Evolutionary conservation across 805 yeast species (phyloP), one percentile per base, ranked within the genome.

Genomic region (Scheffersomyces stipitis): DNA sequence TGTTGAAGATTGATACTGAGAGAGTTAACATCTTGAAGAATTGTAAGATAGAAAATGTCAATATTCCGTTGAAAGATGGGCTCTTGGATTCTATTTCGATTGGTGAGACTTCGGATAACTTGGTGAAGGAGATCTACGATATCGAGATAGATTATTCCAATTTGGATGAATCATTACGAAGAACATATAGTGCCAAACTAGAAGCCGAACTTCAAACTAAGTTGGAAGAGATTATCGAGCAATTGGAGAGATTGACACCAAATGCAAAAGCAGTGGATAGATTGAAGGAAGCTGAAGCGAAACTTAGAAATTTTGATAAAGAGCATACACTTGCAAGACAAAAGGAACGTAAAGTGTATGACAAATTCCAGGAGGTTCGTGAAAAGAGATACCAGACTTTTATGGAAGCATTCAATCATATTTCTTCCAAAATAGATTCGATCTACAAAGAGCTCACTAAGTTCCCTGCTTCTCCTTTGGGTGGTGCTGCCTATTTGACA

Each of bases 401-500:
- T 59, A 80, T 76, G 61, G 68, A 71, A 27, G 91, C 96, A 0
- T 89, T 83, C 51, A 73, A 76, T n/a, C 88, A 84, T 51, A 82
- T 91, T 22, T 77, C 91, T 3, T 71, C 68, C 2, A 73, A 76
- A 38, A 83, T 93, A 46, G 95, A 86, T 55, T 62, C 67, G 0
- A 81, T 88, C 7, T 93, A 91, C 60, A 83, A 89, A 53, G 97
- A 90, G 51, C 69, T 93, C 34, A 93, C 97, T 0, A 81, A 77
- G 45, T 76, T 85, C 0, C 62, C 73, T 3, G 75, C 81, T 0
- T 78, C 86, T 22, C 83, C 95, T 2, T 69, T 84, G 18, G 97
- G 97, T 29, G 98, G 98, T 1, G 81, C 93, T n/a, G 98, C 98
- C 0, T 83, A 86, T 44, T 68, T 93, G 39, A 83, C 91, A 0